Base-by-base conservation (phyloP, 2,329 filamentous ascomycete species). In the Penicillium occitanis region DNA sequence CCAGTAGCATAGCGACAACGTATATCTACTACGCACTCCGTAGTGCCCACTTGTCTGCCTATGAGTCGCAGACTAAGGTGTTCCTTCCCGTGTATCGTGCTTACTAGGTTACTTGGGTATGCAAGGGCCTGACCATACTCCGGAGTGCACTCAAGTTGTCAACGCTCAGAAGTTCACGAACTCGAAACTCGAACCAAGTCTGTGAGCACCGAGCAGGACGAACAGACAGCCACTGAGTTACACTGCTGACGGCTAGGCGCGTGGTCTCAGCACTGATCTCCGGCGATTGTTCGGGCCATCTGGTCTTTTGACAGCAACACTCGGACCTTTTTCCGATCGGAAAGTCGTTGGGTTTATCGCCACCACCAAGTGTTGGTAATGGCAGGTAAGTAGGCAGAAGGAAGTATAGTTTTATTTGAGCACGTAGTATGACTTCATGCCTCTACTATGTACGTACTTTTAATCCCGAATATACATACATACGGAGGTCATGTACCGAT, bases 1-100 rank as follows among this genome's bases (percentile, higher is more conserved):
- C 35, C 60, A 62, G n/a, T 62, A 28, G 35, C 60, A 62, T 14
- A 33, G 7, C 44, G 46, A 50, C 44, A 62, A 62, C 60, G 60
- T 62, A 51, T 51, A 42, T 50, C 22, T 37, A 19, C 5, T 3
- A 0, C 28, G 19, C 8, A 14, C 5, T 3, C 1, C 28, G 19
- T 14, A 14, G 53, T 40, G 53, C 25, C 53, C 53, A 57, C 53
- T 57, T 40, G 33, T 22, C 10, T 40, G 33, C 53, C 11, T 57
- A 57, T 25, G 30, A 19, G 6, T 22, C 48, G 46, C 22, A 30
- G 48, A 5, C 48, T 51, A 51, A 57, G 33, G 33, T 40, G 53
- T 22, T 37, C 53, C 53, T 57, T 57, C 51, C n/a, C n/a, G 53
- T 40, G 30, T 57, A 55, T 57, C 53, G 53, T 57, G 53, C 17